Percentiles rank a stretch among this genome's conserved stretches.
Conservation (phyloP, 805 yeast species). For the Scheffersomyces amazonensis region DNA sequence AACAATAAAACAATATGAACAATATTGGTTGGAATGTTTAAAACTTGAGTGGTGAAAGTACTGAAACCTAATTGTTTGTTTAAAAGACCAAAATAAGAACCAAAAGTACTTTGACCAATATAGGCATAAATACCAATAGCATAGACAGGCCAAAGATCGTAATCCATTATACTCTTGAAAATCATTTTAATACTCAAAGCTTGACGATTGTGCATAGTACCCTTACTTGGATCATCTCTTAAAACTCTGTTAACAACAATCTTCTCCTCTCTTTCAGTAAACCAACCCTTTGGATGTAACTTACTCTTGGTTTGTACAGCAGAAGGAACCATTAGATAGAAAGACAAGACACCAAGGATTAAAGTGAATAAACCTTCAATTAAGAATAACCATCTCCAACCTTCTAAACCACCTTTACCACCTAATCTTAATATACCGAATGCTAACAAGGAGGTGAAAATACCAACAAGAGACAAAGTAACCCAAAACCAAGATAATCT, state of each 20-base stretch:
- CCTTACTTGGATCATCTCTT: slow-evolving; percentile 60
- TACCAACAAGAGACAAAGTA: slow-evolving; percentile 18
- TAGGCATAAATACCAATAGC: slow-evolving; percentile 33
- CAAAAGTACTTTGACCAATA: slow-evolving; percentile 15
- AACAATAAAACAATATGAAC: slow-evolving; percentile 35
- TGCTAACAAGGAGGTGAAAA: slow-evolving; percentile 35
- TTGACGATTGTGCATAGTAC: slow-evolving; percentile 63
- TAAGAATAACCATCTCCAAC: slow-evolving; percentile 65
- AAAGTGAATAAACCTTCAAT: slow-evolving; percentile 60
- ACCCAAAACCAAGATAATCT: slow-evolving; percentile 49
- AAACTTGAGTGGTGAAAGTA: slow-evolving; percentile 18
- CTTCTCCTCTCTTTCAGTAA: slow-evolving; percentile 50
- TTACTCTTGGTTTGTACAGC: slow-evolving; percentile 48
- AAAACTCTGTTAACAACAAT: slow-evolving; percentile 57
- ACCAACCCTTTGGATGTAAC: slow-evolving; percentile 47
- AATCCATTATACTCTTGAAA: slow-evolving; percentile 42
- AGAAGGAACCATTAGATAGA: slow-evolving; percentile 50
- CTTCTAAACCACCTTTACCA: slow-evolving; percentile 41
- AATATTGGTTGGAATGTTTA: slow-evolving; percentile 19
- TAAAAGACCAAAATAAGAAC: slow-evolving; percentile 8
- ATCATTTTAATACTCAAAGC: slow-evolving; percentile 45
- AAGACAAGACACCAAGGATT: slow-evolving; percentile 43
- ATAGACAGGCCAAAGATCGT: slow-evolving; percentile 38
- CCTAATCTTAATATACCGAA: slow-evolving; percentile 53
- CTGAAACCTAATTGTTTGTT: slow-evolving; percentile 18